Evolutionary conservation across 2,329 filamentous ascomycete species (phyloP), one percentile per base, ranked within the genome.

Genomic region (Onygenales sp.): DNA sequence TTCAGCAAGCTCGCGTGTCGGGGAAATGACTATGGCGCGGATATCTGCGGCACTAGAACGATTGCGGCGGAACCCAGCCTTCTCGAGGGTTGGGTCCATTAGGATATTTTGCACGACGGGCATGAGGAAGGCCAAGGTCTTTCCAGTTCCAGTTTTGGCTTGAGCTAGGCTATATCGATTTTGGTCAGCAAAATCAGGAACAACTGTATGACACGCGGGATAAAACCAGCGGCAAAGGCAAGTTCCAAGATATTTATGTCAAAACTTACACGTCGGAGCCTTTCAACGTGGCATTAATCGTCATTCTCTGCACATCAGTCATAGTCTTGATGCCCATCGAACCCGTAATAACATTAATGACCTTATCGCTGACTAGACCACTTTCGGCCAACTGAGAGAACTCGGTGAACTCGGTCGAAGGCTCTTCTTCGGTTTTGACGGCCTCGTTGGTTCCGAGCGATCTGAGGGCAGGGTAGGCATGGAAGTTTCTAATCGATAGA

Each of bases 121-220:
- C 6, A 97, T 73, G 27, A 98, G 78, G 76, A 97, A 98, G 38
- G 89, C 93, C 54, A 97, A 75, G 0, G 93, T 98, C 75, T 98
- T 98, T 67, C 93, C 93, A 3, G 93, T 97, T 67, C 93, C 93
- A 7, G 93, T 98, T 73, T 89, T 95, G 55, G 93, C 93, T 75
- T 97, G 93, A 46, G 92, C 93, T 60, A 97, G 79, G 62, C 86
- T 89, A 64, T 56, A 52, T 49, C 50, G 57, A 44, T 38, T 50
- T 10, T 48, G 5, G 52, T 68, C 65, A 63, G 58, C 57, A 43
- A 35, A 52, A 38, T 42, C 21, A 13, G 31, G 7, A 47, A 31
- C 6, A 36, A 17, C 42, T 41, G 53, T 7, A 21, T 21, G 51
- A 38, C 50, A 44, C 6, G 17, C 8, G 50, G 17, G 35, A 32